Conservation (phyloP, 345 rosid species). For the Murraya koenigii region DNA sequence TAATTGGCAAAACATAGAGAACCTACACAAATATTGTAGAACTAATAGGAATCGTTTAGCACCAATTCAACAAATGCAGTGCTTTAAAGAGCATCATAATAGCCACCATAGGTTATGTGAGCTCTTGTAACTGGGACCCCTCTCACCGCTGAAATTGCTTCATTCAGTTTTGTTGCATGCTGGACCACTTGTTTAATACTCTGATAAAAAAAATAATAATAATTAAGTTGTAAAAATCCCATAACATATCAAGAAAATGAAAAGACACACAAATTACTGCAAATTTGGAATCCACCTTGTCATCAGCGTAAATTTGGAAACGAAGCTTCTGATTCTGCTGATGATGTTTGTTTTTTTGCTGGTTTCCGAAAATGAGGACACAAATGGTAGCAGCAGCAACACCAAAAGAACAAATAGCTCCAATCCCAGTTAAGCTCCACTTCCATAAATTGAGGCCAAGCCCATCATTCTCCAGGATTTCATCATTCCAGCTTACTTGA, state of each 20-base stretch:
- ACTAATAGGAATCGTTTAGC: neutral
- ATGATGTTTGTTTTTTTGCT: slow-evolving; percentile 44
- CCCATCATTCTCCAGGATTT: slow-evolving; percentile 30
- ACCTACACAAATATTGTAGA: slow-evolving; percentile 8
- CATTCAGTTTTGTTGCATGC: slow-evolving; percentile 59
- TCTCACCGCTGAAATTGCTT: slow-evolving; percentile 64
- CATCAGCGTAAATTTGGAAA: slow-evolving; percentile 71
- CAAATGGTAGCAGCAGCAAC: slow-evolving; percentile 88
- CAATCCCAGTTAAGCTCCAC: slow-evolving; percentile 76
- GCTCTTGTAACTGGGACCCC: slow-evolving; percentile 71
- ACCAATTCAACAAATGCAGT: neutral
- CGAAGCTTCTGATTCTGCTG: slow-evolving; percentile 49
- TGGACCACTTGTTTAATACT: slow-evolving; percentile 70
- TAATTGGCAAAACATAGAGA: slow-evolving; percentile 12
- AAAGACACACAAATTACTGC: neutral
- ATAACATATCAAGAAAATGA: neutral
- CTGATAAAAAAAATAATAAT: slow-evolving; percentile 24
- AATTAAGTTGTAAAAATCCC: neutral
- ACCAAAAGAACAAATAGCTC: slow-evolving; percentile 92
- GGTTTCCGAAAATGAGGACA: slow-evolving; percentile 59
- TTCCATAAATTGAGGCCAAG: slow-evolving; percentile 68
- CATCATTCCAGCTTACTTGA: slow-evolving; percentile 30
- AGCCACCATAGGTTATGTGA: slow-evolving; percentile 73
- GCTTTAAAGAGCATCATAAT: slow-evolving; percentile 53
- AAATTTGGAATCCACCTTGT: slow-evolving; percentile 43